Conservation (phyloP, 306 rosid genomes). For the Abrus pulchellus region DNA sequence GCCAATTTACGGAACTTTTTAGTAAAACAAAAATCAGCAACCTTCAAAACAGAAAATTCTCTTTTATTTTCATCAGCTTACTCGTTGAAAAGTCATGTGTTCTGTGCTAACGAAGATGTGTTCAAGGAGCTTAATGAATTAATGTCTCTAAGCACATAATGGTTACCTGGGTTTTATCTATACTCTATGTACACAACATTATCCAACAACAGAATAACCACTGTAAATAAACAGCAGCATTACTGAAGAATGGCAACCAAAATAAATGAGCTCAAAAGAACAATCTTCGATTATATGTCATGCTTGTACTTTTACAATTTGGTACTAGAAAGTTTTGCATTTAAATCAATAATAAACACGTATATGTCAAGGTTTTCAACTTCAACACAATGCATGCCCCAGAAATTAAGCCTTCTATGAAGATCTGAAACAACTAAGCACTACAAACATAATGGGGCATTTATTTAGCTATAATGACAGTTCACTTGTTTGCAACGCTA, state of each 20-base stretch:
- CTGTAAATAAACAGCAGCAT: background rate
- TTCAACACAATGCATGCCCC: background rate
- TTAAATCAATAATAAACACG: background rate
- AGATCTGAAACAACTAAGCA: background rate
- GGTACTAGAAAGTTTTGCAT: slow-evolving; percentile 13
- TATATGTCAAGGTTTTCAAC: background rate
- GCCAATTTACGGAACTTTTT: background rate
- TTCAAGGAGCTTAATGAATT: background rate
- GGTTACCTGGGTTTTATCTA: background rate
- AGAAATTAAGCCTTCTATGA: background rate
- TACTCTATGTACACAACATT: background rate
- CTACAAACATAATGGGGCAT: background rate
- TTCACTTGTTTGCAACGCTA: background rate
- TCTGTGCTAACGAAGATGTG: background rate
- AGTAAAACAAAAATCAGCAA: background rate
- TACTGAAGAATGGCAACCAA: background rate
- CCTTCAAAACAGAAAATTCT: slow-evolving; percentile 5
- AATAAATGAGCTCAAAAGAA: background rate
- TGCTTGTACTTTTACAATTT: background rate
- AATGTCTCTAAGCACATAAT: background rate
- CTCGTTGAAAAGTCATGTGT: background rate
- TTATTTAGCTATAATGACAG: background rate
- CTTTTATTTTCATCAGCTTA: slow-evolving; percentile 1
- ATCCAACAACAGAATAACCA: background rate
- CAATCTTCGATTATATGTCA: background rate